phyloP scores from a whole-genome alignment of 2,329 filamentous ascomycete genomes.

The Cytospora piceae region DNA sequence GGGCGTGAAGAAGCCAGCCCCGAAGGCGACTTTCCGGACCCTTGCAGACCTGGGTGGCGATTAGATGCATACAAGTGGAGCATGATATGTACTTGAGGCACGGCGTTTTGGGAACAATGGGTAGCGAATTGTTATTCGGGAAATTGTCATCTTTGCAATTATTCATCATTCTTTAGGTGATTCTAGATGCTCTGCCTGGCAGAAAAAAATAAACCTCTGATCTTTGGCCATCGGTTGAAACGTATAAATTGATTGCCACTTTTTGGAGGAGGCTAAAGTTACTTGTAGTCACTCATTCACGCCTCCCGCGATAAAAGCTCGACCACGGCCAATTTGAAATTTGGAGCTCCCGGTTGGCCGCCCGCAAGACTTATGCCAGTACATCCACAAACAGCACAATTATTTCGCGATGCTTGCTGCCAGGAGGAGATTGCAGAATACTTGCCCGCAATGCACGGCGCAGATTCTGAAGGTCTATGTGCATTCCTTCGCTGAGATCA shows the following conservation, averaged over 20 bases:
- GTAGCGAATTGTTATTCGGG: slow-evolving; percentile 1
- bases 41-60: slow-evolving; percentile 53
- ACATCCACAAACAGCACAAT: slow-evolving; percentile 9
- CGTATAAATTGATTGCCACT: slow-evolving; percentile 6
- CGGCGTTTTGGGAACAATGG: slow-evolving; percentile 27
- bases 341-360: slow-evolving; percentile 29
- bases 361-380: not conserved
- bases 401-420: slow-evolving; percentile 43
- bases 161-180: not conserved
- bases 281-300: not conserved
- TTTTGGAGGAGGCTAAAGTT: slow-evolving; percentile 3
- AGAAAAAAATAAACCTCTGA: not conserved
- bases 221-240: not conserved
- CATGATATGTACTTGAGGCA: slow-evolving; percentile 9
- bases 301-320: slow-evolving; percentile 21
- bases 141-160: not conserved
- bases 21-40: slow-evolving; percentile 52
- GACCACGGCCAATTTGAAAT: slow-evolving; percentile 25
- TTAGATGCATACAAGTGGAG: slow-evolving; percentile 12
- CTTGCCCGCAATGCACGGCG: slow-evolving; percentile 45
- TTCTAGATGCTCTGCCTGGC: not conserved
- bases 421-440: slow-evolving; percentile 41
- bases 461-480: slow-evolving; percentile 44
- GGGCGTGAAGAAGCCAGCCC: slow-evolving; percentile 36
- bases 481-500: slow-evolving; percentile 38